Base-by-base conservation (phyloP, 805 yeast species). In the Kodamaea fukazawae region DNA sequence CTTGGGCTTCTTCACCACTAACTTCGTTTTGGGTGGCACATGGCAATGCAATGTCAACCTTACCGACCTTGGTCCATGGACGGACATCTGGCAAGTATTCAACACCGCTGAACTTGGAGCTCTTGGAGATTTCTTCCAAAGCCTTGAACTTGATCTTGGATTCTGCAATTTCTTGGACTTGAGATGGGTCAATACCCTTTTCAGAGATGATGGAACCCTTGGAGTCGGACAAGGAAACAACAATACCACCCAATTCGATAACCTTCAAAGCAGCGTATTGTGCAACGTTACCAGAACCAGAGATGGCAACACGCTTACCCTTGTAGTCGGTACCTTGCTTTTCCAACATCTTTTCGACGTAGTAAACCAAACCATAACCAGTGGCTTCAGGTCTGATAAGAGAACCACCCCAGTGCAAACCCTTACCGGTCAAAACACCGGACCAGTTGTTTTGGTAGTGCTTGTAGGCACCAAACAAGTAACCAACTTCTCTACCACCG, bases 311-410 rank as follows among this genome's bases (percentile, higher is more conserved):
- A 65, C 85, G 81, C 79, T 93, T 91, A 67, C 96, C 97, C 52
- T 77, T 70, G 73, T 93, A 85, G 43, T 89, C 67, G 75, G 89
- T 96, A 47, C 95, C 75, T 50, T 96, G 96, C 67, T 82, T 81
- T 73, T 87, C 93, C 67, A 91, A 87, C 96, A 91, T 91, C 75
- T 91, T 88, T 73, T 89, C 96, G 52, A 90, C 95, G 76, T 86
- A 91, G 83, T 91, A 91, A 50, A 91, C 91, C 45, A 86, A 74
- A 73, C 99, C 99, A 78, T 83, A 91, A 70, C 99, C 99, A 48
- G 99, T 91, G 51, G 99, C 99, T 80, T 91, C 99, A 52, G 98
- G 96, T 73, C 99, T 86, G 73, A 91, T 90, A 66, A 91, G 78
- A 58, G 98, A 91, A 60, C 98, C 99, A 79, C 99, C 99, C 96